Evolutionary conservation across 2,329 filamentous ascomycete genomes (phyloP).

Genomic region (Cercospora beticola): DNA sequence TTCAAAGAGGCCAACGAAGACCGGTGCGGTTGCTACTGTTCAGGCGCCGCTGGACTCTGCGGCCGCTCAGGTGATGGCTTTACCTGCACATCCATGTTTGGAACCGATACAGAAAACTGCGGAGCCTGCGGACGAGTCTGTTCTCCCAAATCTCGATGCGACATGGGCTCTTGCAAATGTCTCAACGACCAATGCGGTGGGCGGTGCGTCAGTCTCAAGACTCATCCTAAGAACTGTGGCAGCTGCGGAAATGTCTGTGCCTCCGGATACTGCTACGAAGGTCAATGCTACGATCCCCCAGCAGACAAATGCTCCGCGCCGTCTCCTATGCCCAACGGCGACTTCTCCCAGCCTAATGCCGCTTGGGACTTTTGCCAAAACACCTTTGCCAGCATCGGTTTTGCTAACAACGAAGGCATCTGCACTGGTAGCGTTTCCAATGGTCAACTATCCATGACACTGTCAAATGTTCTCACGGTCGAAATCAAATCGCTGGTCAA

Average conservation of each 20-base stretch:
- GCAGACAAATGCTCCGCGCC: conserved; percentile 6
- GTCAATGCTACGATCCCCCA: conserved; percentile 11
- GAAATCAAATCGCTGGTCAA: neutral
- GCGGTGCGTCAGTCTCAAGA: conserved; percentile 4
- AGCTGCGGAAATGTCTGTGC: conserved; percentile 11
- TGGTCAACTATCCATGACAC: neutral
- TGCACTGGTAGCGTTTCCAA: neutral
- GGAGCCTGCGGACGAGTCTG: conserved; percentile 10
- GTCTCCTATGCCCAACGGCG: neutral
- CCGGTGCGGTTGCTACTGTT: conserved; percentile 16
- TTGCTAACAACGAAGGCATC: too few species aligned
- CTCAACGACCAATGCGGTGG: conserved; percentile 2
- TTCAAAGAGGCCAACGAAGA: conserved; percentile 4
- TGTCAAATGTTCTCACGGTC: neutral
- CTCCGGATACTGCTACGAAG: conserved; percentile 10
- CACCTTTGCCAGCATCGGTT: too few species aligned
- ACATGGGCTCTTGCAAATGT: too few species aligned
- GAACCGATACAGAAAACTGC: conserved; percentile 10
- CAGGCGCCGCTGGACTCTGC: neutral
- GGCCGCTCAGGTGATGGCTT: neutral
- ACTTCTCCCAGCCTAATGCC: neutral
- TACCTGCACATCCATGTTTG: conserved; percentile 7
- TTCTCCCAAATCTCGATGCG: too few species aligned
- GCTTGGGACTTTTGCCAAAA: neutral
- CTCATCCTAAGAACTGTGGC: conserved; percentile 14